A percentile compares a stretch with the other conserved stretches of the same genome.
phyloP scores from a whole-genome alignment of 2,329 filamentous ascomycete species.

The Chaetomium sp. region DNA sequence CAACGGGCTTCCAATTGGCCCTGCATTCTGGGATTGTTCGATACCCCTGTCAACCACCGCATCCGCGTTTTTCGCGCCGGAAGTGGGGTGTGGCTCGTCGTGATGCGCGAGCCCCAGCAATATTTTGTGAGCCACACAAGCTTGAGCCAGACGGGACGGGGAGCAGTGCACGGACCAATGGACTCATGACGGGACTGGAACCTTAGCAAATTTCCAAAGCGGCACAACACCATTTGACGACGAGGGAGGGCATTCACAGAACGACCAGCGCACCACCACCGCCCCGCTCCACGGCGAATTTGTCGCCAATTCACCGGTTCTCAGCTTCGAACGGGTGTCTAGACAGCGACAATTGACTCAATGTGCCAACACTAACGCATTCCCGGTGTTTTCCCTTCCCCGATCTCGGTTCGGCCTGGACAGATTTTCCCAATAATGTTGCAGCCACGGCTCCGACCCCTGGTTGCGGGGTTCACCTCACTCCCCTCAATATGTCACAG shows the following conservation, averaged over 20 bases:
- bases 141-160: no score
- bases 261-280: constrained; percentile 1
- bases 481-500: constrained; percentile 22
- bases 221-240: background rate
- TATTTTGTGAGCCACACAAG: constrained; percentile 12
- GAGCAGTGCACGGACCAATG: constrained; percentile 4
- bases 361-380: constrained; percentile 9
- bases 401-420: background rate
- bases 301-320: constrained; percentile 11
- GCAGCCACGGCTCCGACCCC: constrained; percentile 57
- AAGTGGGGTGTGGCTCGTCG: constrained; percentile 22
- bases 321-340: background rate
- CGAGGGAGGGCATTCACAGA: constrained; percentile 1
- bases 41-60: constrained; percentile 12
- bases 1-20: constrained; percentile 48
- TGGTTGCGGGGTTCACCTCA: constrained; percentile 24
- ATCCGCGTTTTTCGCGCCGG: constrained; percentile 23
- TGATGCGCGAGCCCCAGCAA: constrained; percentile 8
- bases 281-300: background rate
- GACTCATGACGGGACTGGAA: background rate
- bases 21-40: constrained; percentile 7
- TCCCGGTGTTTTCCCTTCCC: background rate
- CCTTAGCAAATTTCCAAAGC: constrained; percentile 17
- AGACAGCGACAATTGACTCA: constrained; percentile 2
- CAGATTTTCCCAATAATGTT: constrained; percentile 44